Percentiles rank a stretch among this genome's conserved stretches.
These are phyloP conservation scores for Colletotrichum abscissum DNA, from an alignment of 2,329 filamentous ascomycete genomes.

Conservation along the genomic window DNA sequence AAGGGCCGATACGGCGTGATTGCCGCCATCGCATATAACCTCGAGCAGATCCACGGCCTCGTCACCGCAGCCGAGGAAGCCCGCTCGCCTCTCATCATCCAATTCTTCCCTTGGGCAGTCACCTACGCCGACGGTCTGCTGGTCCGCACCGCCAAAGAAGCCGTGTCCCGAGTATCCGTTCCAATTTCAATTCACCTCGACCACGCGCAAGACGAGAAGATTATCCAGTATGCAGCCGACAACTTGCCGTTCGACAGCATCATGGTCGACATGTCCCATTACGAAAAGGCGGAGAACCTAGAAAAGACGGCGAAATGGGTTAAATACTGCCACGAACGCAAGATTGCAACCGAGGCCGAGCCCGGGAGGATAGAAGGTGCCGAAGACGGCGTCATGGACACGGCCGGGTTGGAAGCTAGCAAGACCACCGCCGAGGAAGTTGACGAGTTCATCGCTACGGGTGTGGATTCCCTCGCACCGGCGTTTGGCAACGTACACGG, in stretches of 20 bases:
- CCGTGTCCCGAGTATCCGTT: constrained; percentile 64
- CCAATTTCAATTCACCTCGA: constrained; percentile 74
- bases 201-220: constrained; percentile 70
- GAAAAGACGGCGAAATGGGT: constrained; percentile 70
- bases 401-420: constrained; percentile 56
- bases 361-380: constrained; percentile 73
- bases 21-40: constrained; percentile 67
- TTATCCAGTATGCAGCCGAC: constrained; percentile 67
- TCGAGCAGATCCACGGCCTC: constrained; percentile 76
- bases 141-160: constrained; percentile 63
- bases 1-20: constrained; percentile 59
- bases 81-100: constrained; percentile 73
- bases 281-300: constrained; percentile 77
- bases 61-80: constrained; percentile 76
- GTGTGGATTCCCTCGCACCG: constrained; percentile 79
- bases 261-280: constrained; percentile 83
- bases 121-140: constrained; percentile 67
- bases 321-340: constrained; percentile 68
- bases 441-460: constrained; percentile 76
- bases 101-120: constrained; percentile 78
- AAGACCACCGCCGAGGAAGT: constrained; percentile 77
- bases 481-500: constrained; percentile 84
- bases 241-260: constrained; percentile 74
- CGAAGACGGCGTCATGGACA: constrained; percentile 76
- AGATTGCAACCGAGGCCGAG: constrained; percentile 77